Base-by-base conservation (phyloP, 345 rosid species). In the Carallia pectinifolia region DNA sequence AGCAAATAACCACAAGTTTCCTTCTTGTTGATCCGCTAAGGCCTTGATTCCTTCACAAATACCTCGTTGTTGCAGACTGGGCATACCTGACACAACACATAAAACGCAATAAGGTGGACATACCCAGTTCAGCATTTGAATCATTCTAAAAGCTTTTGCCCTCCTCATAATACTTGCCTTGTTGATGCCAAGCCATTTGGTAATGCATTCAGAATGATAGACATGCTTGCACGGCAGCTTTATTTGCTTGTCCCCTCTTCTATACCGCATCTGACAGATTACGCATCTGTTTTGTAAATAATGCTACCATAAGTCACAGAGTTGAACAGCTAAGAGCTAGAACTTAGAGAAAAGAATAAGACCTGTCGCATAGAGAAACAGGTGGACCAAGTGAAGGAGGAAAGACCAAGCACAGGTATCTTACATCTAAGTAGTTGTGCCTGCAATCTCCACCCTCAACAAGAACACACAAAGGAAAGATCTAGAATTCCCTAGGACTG, bases 181-280 rank as follows among this genome's bases (percentile, higher is more conserved):
- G 82, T 84, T 89, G 75, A 89, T 86, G 71, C 85, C 75, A 48
- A 85, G 89, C 91, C 94, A 89, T 74, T 85, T 86, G 61, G 71
- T 67, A 76, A 86, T 87, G 83, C 91, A 89, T 75, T 76, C 76
- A 0, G 85, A 80, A 69, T 89, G 94, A 76, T 89, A 89, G 27
- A 80, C 80, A 78, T 89, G 94, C 50, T 81, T 85, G 81, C 94
- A 87, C 6, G 89, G 84, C 70, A 89, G 79, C 69, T 78, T 89
- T 12, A 74, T 86, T 67, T 82, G 91, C 65, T 74, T 68, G 15
- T 86, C 85, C 33, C 94, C 89, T 68, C 79, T 80, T 80, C 81
- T 86, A 72, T 89, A 89, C 72, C 78, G 78, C 85, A 76, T 86
- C 75, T 83, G 90, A 81, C 91, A 89, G 56, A 89, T 81, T 70